A percentile compares a stretch with the other conserved stretches of the same genome.
These are phyloP conservation scores for Neurospora pannonica DNA, from an alignment of 495 filamentous ascomycete species.

Conservation along the genomic window DNA sequence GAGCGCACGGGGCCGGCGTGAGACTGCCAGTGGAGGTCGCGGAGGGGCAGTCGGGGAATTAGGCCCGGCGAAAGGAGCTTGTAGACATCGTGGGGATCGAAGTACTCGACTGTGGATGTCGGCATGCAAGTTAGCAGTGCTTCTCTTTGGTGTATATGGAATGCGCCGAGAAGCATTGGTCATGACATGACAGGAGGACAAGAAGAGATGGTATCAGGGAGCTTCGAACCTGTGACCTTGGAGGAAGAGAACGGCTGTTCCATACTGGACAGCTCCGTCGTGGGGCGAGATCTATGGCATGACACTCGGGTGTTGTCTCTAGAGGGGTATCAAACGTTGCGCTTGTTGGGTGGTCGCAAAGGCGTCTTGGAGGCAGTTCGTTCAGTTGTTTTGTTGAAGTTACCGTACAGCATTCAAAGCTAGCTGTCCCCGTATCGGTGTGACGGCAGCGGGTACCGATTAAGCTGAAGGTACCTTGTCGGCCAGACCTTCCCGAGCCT, in stretches of 20 bases:
- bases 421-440: not conserved
- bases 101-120: conserved; percentile 52
- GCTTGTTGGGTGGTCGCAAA: not conserved
- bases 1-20: conserved; percentile 81
- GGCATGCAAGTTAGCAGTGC: not conserved
- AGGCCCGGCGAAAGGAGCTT: conserved; percentile 68
- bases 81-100: conserved; percentile 82
- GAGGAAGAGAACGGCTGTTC: conserved; percentile 56
- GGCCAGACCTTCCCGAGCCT: not conserved
- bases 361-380: not conserved
- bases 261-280: conserved; percentile 37
- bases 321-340: not conserved
- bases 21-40: conserved; percentile 94
- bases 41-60: conserved; percentile 71
- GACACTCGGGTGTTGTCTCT: conserved; percentile 3
- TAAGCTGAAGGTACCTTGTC: not conserved
- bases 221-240: conserved; percentile 56
- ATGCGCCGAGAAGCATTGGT: not conserved
- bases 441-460: not conserved
- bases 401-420: not conserved
- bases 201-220: not conserved
- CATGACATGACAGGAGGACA: not conserved
- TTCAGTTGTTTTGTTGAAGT: not conserved
- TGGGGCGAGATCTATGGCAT: conserved; percentile 17
- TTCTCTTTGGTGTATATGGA: not conserved